Evolutionary conservation across 1,139 yeast genomes (phyloP).

Genomic region (Wickerhamomyces sp.): DNA sequence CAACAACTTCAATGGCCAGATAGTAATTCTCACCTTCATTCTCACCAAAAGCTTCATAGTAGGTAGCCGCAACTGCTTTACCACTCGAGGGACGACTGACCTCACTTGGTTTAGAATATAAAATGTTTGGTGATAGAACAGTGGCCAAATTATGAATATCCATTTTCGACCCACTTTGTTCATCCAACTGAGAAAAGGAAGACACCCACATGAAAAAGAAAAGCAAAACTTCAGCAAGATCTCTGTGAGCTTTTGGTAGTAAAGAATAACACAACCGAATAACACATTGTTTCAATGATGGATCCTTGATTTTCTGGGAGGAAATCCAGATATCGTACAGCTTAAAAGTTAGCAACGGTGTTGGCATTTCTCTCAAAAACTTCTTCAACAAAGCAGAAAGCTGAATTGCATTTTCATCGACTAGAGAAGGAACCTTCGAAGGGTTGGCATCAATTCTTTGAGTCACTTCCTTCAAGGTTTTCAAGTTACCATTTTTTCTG

Average conservation of each 20-base stretch:
- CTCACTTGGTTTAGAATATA: slow-evolving; percentile 44
- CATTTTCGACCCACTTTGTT: slow-evolving; percentile 92
- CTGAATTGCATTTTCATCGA: slow-evolving; percentile 83
- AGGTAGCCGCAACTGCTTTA: slow-evolving; percentile 25
- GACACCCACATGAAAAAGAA: slow-evolving; percentile 94
- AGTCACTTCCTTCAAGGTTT: slow-evolving; percentile 69
- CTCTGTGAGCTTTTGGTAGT: slow-evolving; percentile 79
- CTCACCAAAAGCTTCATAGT: slow-evolving; percentile 34
- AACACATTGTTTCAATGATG: slow-evolving; percentile 46
- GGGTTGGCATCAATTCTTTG: slow-evolving; percentile 76
- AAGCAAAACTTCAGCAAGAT: slow-evolving; percentile 78
- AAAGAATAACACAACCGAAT: slow-evolving; percentile 72
- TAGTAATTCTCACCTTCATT: slow-evolving; percentile 75
- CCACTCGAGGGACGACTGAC: slow-evolving; percentile 22
- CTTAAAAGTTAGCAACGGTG: slow-evolving; percentile 75
- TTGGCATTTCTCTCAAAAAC: slow-evolving; percentile 88
- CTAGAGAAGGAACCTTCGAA: slow-evolving; percentile 63
- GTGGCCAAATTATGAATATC: slow-evolving; percentile 94
- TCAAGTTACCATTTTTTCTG: slow-evolving; percentile 93
- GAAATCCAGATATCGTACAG: slow-evolving; percentile 79
- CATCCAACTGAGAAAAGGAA: slow-evolving; percentile 86
- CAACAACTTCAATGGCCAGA: slow-evolving; percentile 86
- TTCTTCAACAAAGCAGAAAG: slow-evolving; percentile 90
- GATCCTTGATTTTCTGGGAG: slow-evolving; percentile 56
- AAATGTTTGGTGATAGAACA: slow-evolving; percentile 88